Evolutionary conservation across 1,139 yeast species (phyloP).

Genomic region (Protomyces inouyei): DNA sequence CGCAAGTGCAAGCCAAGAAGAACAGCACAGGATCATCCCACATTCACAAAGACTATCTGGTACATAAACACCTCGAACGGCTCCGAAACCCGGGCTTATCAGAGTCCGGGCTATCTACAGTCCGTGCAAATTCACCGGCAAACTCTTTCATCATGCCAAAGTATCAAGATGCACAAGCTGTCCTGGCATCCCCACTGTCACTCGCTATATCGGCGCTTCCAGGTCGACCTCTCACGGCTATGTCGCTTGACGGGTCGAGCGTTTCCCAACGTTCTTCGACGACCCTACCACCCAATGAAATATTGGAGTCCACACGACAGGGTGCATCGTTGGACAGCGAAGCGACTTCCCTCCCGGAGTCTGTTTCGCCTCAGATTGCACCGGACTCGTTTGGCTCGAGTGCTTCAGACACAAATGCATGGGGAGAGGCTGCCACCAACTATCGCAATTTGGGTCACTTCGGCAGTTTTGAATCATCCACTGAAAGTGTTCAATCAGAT

Average conservation of each 20-base stretch:
- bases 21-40: neutral
- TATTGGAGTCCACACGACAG: neutral
- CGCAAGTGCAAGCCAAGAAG: neutral
- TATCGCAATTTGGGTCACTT: neutral
- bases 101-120: conserved; percentile 10
- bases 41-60: neutral
- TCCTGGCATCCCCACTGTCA: neutral
- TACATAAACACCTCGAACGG: conserved; percentile 14
- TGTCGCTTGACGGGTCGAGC: neutral
- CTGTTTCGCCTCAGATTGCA: neutral
- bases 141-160: conserved; percentile 19
- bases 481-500: neutral
- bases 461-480: neutral
- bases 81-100: conserved; percentile 2
- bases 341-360: neutral
- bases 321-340: neutral
- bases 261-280: neutral
- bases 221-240: neutral
- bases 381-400: neutral
- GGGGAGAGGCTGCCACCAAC: neutral
- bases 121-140: conserved; percentile 16
- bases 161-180: conserved; percentile 4
- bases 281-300: neutral
- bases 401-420: neutral
- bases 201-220: neutral